Conservation (phyloP, 805 yeast genomes). For the Cyberlindnera suaveolens region DNA sequence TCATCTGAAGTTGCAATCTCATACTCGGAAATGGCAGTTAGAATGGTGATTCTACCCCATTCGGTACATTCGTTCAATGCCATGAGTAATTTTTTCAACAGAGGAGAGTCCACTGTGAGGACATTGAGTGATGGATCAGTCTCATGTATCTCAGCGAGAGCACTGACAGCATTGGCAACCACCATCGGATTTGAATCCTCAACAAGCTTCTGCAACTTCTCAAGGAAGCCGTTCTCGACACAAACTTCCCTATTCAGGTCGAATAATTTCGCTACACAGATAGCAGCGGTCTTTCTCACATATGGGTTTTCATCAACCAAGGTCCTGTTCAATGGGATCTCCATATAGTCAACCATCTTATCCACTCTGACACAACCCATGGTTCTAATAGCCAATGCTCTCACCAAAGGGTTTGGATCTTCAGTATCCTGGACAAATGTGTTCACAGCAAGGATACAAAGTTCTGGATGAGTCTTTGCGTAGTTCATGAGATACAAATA, state of each 20-base stretch:
- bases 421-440: constrained; percentile 93
- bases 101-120: constrained; percentile 32
- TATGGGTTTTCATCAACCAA: constrained; percentile 92
- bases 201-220: constrained; percentile 56
- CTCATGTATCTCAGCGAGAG: constrained; percentile 77
- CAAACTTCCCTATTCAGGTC: constrained; percentile 79
- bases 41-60: constrained; percentile 94
- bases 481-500: constrained; percentile 94
- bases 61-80: constrained; percentile 97
- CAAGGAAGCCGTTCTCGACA: constrained; percentile 80
- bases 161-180: constrained; percentile 86
- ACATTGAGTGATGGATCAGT: constrained; percentile 49
- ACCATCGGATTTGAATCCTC: constrained; percentile 95
- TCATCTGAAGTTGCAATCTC: constrained; percentile 50
- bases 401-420: constrained; percentile 92
- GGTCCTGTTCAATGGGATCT: constrained; percentile 80
- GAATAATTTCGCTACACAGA: constrained; percentile 92
- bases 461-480: constrained; percentile 93
- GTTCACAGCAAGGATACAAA: constrained; percentile 92
- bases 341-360: constrained; percentile 92
- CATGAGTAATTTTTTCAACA: constrained; percentile 58
- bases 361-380: constrained; percentile 98
- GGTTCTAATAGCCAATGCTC: constrained; percentile 95
- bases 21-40: constrained; percentile 76
- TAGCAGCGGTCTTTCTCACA: constrained; percentile 95